Base-by-base conservation (phyloP, 225 moss, liverwort and hornwort species). In the Asterella californica region DNA sequence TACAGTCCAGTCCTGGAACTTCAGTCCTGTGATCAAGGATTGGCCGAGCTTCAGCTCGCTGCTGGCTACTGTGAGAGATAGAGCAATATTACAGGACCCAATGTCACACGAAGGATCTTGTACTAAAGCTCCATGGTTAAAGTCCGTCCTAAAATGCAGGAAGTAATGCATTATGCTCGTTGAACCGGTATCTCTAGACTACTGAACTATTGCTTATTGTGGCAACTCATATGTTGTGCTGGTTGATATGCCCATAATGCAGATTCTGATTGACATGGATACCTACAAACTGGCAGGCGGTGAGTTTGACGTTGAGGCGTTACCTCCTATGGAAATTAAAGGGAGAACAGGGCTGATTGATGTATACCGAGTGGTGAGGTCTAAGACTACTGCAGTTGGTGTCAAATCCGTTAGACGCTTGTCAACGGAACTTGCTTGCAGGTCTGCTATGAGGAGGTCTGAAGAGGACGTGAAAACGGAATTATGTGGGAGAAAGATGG, bases 281-380 rank as follows among this genome's bases (percentile, higher is more conserved):
- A 89, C 89, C 10, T 76, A 89, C 55, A 65, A 9, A 34, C 52
- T 83, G 63, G 85, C 87, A 7, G 70, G 69, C 12, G 79, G 76
- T 57, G 78, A 85, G 12, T 70, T 89, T 29, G 79, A 85, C 61
- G 76, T 75, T 46, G 76, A 79, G 67, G 74, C 79, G 45, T 85
- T 89, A n/a, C 85, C 87, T 67, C 87, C 87, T 21, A 87, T 89
- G 84, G 38, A 80, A 22, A 65, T 89, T 3, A 89, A 89, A 76
- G 89, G 89, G 57, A 89, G 87, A 79, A 85, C 80, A 25, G 84
- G 89, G 69, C 68, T 81, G 10, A 61, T 87, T 24, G 75, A 83
- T 50, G 84, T 88, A 2, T 88, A 86, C 63, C 86, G 85, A 47
- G 79, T 82, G 19, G 33, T 61, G 61, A 61, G 72, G 47, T 78